Conservation (phyloP, 805 yeast species). For the Wickerhamomyces hampshirensis region DNA sequence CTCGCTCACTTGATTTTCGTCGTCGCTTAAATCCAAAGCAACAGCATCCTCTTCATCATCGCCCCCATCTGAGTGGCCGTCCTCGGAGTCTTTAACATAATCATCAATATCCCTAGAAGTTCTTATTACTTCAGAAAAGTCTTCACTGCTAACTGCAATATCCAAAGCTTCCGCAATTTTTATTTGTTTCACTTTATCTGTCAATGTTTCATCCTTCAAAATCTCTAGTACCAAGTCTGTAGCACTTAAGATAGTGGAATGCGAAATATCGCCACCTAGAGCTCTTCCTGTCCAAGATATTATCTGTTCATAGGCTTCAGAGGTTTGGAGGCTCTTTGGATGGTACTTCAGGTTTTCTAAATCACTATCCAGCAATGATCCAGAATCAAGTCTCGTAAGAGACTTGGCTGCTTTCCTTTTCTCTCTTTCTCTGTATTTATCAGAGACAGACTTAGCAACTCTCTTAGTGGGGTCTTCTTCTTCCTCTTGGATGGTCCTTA, state of each 20-base stretch:
- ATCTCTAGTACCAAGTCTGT: conserved; percentile 59
- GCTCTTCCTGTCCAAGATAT: conserved; percentile 51
- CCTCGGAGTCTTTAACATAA: conserved; percentile 29
- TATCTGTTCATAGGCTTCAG: conserved; percentile 49
- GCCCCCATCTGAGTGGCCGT: conserved; percentile 26
- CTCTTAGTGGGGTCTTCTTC: conserved; percentile 18
- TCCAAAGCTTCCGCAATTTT: conserved; percentile 43
- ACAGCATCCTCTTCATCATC: conserved; percentile 38
- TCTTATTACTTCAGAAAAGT: conserved; percentile 25
- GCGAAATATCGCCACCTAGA: conserved; percentile 70
- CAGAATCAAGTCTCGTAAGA: conserved; percentile 5
- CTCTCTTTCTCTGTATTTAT: conserved; percentile 16
- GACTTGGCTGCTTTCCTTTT: conserved; percentile 11
- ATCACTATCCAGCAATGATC: conserved; percentile 29
- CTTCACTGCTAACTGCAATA: conserved; percentile 26
- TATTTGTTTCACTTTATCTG: conserved; percentile 43
- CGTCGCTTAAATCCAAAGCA: conserved; percentile 27
- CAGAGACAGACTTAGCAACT: conserved; percentile 16
- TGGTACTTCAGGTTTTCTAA: conserved; percentile 53
- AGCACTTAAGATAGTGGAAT: conserved; percentile 65
- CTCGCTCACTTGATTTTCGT: conserved; percentile 23
- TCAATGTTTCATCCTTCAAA: conserved; percentile 41
- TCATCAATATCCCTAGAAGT: conserved; percentile 48
- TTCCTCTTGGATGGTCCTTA: conserved; percentile 6
- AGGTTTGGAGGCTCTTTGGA: conserved; percentile 54